Evolutionary conservation across 352 stramenopile species (phyloP).

Genomic region (Globisporangium spinosum): DNA sequence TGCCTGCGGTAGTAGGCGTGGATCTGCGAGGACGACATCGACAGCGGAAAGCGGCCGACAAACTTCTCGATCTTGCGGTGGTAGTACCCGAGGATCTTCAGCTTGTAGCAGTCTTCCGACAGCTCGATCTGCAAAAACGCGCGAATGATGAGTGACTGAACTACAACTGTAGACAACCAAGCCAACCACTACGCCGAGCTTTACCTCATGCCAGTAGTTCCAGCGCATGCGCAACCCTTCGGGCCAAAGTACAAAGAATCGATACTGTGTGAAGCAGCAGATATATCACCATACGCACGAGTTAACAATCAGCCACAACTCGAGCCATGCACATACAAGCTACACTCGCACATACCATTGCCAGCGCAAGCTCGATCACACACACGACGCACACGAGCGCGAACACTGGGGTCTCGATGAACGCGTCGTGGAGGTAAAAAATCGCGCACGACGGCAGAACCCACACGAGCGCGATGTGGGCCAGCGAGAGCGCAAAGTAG

Average conservation of each 20-base stretch:
- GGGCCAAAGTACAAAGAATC: constrained; percentile 65
- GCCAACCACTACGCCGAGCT: neutral
- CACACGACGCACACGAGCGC: constrained; percentile 51
- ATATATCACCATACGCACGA: neutral
- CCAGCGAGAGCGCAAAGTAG: constrained; percentile 53
- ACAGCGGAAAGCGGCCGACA: constrained; percentile 46
- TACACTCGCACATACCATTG: constrained; percentile 32
- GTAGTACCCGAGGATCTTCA: constrained; percentile 85
- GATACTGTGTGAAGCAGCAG: constrained; percentile 38
- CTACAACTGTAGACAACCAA: neutral
- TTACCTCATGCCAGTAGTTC: constrained; percentile 72
- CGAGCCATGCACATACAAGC: neutral
- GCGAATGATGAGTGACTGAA: neutral
- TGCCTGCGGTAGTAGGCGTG: constrained; percentile 47
- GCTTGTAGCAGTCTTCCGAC: constrained; percentile 60
- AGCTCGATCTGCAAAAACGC: constrained; percentile 51
- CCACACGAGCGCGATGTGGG: constrained; percentile 50
- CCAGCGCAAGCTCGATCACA: constrained; percentile 43
- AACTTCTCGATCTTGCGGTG: constrained; percentile 82
- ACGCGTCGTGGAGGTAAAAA: constrained; percentile 47
- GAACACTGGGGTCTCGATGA: constrained; percentile 60
- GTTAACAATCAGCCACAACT: neutral
- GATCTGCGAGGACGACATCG: constrained; percentile 47
- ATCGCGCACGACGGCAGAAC: constrained; percentile 45
- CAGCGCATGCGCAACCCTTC: constrained; percentile 64